Base-by-base conservation (phyloP, 2,329 filamentous ascomycete species). In the Neocatenulostroma microsporum region DNA sequence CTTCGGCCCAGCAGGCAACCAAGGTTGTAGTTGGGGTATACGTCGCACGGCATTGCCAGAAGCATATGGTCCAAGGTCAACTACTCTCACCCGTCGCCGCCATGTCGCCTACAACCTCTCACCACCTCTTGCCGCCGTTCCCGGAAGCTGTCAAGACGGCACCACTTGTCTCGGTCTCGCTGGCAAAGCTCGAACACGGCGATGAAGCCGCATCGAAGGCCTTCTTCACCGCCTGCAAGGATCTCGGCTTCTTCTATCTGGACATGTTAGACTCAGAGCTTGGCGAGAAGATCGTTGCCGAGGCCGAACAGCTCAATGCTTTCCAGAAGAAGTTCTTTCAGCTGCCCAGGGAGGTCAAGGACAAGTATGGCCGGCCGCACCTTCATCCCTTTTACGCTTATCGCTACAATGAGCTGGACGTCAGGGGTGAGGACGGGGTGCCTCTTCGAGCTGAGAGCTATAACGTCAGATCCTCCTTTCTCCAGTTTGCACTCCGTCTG, bases 171-270 rank as follows among this genome's bases (percentile, higher is more conserved):
- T 59, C 60, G 14, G 53, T 70, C 6, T 66, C 60, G 3, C 51
- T 67, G 3, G 36, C 39, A 4, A 63, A 62, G 31, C 56, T 70
- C 21, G 44, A 63, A 17, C 48, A 49, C 2, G 48, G 56, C 25
- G 59, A 69, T 26, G 10, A 34, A 4, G 36, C 37, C 3, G 66
- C 68, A 48, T 46, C 52, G 5, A 34, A 53, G 8, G 54, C 56
- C 15, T 56, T 70, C 15, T 61, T 56, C 34, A 34, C 39, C 24
- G 47, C 49, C 5, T 46, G 46, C 35, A 40, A 41, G 20, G 63
- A 73, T 3, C 57, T 75, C 1, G 72, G 73, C 1, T 76, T 76
- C 57, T 76, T 75, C 57, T 76, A 76, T 44, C 60, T 76, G 5
- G 68, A 75, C n/a, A 36, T 57, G 18, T 42, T 58, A 14, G 29